Percentiles rank a stretch among this genome's conserved stretches.
phyloP scores from a whole-genome alignment of 2,329 filamentous ascomycete species.

The Proliferodiscus dingleyae region DNA sequence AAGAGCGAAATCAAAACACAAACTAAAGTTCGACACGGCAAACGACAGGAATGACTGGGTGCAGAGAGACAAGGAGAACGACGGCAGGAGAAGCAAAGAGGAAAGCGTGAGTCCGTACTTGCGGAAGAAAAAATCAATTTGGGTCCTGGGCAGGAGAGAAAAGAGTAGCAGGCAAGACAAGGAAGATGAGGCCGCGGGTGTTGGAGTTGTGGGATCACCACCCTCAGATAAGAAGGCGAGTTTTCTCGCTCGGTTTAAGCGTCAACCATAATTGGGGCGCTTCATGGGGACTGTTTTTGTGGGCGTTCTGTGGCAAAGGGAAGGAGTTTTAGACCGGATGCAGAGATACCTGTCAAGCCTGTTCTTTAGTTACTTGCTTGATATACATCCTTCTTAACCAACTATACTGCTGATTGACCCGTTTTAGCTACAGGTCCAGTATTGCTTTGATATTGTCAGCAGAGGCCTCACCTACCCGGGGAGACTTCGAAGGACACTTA shows the following conservation, averaged over 20 bases:
- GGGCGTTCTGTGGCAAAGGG: too few species aligned
- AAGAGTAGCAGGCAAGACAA: slow-evolving; percentile 22
- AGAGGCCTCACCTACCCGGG: neutral
- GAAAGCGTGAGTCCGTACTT: slow-evolving; percentile 29
- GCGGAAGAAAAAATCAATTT: slow-evolving; percentile 44
- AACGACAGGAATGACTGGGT: slow-evolving; percentile 46
- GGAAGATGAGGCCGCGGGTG: slow-evolving; percentile 14
- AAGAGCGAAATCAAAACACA: slow-evolving; percentile 12
- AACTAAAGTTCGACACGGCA: slow-evolving; percentile 9
- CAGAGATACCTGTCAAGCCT: neutral
- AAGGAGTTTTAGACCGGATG: neutral
- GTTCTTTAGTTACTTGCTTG: neutral
- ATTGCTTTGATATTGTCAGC: neutral
- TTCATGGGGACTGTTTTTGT: neutral
- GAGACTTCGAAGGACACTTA: neutral
- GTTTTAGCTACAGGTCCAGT: neutral
- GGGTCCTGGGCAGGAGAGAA: slow-evolving; percentile 41
- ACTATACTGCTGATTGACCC: neutral
- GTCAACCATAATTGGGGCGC: slow-evolving; percentile 21
- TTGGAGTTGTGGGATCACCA: slow-evolving; percentile 14
- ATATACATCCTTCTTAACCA: too few species aligned
- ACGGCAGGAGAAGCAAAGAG: slow-evolving; percentile 21
- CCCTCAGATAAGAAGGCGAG: slow-evolving; percentile 18
- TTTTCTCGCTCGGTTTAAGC: slow-evolving; percentile 27
- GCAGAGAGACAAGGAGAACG: slow-evolving; percentile 42